Base-by-base conservation (phyloP, 805 yeast genomes). In the Trichomonascus vanleenenianus region DNA sequence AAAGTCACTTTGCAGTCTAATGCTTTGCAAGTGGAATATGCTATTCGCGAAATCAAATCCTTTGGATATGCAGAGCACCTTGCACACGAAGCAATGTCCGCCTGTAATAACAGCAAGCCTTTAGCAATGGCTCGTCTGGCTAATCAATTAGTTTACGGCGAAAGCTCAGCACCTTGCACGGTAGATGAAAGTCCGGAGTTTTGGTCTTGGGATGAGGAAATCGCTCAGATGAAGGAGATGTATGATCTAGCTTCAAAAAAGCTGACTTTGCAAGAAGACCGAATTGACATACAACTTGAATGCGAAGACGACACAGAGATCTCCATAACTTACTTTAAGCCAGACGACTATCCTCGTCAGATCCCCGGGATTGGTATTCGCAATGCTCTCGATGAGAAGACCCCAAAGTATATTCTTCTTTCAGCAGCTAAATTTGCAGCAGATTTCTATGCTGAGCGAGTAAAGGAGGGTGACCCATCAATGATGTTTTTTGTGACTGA, bases 11-110 rank as follows among this genome's bases (percentile, higher is more conserved):
- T 76, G n/a, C 53, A 53, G 12, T 66, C 81, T 3, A 72, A 71
- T 9, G 74, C 78, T 52, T 56, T 79, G 33, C 70, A 73, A 44
- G 57, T 62, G n/a, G 86, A 85, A 59, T 72, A 79, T 49, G 66
- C 76, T 36, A 65, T 83, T 11, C 72, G 77, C 25, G 68, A 83
- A 46, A 63, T 91, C 12, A 57, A 70, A 12, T 77, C 75, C 43
- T 78, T 82, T 40, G 97, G 97, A 1, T 78, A 74, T 50, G 83
- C 88, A 19, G 69, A 73, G 38, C 83, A 77, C 50, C 82, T 83
- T 27, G 79, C 81, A 0, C 61, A 78, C 22, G 65, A 71, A 4
- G 73, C 76, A 0, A 56, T 83, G 34, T 63, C 68, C 15, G 58
- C 57, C 5, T 59, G 65, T 46, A 63, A 68, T 42, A 67, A 78